Conservation (phyloP, 2,329 filamentous ascomycete genomes). For the Claviceps digitariae region DNA sequence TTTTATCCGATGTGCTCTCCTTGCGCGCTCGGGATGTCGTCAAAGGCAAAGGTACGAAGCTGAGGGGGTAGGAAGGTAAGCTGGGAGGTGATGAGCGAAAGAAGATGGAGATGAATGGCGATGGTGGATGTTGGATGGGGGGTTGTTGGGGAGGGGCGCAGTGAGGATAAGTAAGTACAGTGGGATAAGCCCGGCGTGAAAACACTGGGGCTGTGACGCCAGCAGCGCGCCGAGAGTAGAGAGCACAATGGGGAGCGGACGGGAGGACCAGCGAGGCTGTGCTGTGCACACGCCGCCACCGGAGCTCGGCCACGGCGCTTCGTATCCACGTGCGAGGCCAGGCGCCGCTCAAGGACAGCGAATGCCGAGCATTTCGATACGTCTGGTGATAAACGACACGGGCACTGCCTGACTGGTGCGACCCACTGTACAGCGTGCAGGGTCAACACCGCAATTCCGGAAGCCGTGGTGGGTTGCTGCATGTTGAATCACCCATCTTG, state of each 20-base stretch:
- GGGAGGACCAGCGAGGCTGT: background rate
- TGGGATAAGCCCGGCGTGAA: background rate
- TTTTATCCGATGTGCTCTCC: background rate
- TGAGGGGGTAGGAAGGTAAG: background rate
- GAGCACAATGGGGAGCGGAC: background rate
- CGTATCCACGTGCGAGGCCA: background rate
- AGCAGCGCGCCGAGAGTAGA: too few relatives aligned
- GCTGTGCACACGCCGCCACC: background rate
- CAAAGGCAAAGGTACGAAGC: background rate
- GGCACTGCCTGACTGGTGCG: too few relatives aligned
- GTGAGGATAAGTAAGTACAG: background rate
- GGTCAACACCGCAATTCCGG: too few relatives aligned
- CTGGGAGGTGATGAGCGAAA: background rate
- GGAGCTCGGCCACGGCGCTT: background rate
- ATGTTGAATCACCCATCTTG: too few relatives aligned
- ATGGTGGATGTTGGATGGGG: background rate
- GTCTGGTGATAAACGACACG: too few relatives aligned
- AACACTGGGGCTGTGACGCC: background rate
- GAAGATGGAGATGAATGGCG: background rate
- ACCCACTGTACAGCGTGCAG: too few relatives aligned
- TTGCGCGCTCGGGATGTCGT: background rate
- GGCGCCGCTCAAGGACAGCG: too few relatives aligned
- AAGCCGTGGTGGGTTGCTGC: too few relatives aligned
- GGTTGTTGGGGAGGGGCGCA: background rate
- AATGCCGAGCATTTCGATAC: too few relatives aligned